phyloP scores from a whole-genome alignment of 2,329 filamentous ascomycete genomes.

The Trichophyton equinum region DNA sequence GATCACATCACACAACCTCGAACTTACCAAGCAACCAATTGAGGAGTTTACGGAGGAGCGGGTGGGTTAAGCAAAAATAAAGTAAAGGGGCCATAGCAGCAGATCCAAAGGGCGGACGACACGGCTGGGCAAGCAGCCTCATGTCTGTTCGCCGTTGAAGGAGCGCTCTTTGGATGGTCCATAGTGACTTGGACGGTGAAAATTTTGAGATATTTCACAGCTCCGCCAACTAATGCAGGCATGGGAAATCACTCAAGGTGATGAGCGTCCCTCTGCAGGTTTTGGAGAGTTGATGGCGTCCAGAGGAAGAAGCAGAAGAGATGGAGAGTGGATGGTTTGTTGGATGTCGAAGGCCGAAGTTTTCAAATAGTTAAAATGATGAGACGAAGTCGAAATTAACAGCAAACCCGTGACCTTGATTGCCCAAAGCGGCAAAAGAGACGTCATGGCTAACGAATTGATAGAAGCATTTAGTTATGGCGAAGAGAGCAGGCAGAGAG shows the following conservation, averaged over 20 bases:
- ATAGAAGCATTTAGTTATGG: neutral
- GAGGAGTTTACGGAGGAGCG: neutral
- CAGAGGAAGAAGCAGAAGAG: too few relatives aligned
- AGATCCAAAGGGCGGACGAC: neutral
- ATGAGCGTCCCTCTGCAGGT: too few relatives aligned
- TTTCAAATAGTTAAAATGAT: too few relatives aligned
- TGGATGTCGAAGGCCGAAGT: too few relatives aligned
- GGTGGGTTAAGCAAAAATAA: neutral
- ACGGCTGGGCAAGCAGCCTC: neutral
- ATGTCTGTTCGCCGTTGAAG: neutral
- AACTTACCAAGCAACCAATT: neutral
- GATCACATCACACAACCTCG: neutral
- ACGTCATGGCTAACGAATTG: neutral
- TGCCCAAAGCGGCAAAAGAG: too few relatives aligned
- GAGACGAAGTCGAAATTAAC: too few relatives aligned
- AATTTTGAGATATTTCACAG: neutral
- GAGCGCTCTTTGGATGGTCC: neutral
- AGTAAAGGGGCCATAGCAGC: neutral
- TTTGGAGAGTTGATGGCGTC: too few relatives aligned
- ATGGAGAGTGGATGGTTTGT: too few relatives aligned
- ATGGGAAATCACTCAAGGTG: too few relatives aligned
- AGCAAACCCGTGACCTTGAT: too few relatives aligned
- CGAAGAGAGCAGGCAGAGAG: neutral
- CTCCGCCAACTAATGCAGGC: too few relatives aligned
- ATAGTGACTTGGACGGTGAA: neutral